phyloP scores from a whole-genome alignment of 2,329 filamentous ascomycete species.

The Coleophoma cylindrospora region DNA sequence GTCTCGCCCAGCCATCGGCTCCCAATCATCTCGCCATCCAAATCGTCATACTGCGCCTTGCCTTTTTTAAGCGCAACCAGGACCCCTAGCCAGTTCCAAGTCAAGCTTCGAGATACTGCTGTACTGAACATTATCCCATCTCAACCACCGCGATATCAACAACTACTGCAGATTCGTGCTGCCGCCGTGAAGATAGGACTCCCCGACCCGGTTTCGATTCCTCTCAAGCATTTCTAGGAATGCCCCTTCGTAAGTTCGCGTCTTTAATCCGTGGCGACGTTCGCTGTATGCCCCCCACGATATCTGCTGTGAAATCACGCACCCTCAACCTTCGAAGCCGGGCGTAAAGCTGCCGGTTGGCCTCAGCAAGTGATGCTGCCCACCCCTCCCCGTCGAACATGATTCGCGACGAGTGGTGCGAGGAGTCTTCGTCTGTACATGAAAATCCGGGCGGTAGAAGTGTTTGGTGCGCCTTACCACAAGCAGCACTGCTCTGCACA shows the following conservation, averaged over 20 bases:
- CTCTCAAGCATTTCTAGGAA: conserved; percentile 17
- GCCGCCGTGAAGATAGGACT: not conserved
- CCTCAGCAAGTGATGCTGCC: too few relatives aligned
- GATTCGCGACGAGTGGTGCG: too few relatives aligned
- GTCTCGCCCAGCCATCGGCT: not conserved
- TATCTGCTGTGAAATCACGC: not conserved
- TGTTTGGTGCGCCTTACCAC: not conserved
- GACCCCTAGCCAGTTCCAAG: conserved; percentile 5
- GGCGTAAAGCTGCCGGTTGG: not conserved
- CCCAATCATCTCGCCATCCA: conserved; percentile 6
- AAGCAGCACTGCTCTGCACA: not conserved
- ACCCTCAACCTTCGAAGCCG: not conserved
- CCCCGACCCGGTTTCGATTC: conserved; percentile 1
- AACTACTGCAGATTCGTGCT: conserved; percentile 7
- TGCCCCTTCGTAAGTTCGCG: conserved; percentile 27
- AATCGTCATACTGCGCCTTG: conserved; percentile 13
- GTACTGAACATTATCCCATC: conserved; percentile 3
- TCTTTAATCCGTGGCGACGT: conserved; percentile 2
- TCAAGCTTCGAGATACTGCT: conserved; percentile 3
- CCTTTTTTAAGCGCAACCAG: not conserved
- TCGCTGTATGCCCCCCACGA: conserved; percentile 7
- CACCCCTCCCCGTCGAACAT: too few relatives aligned
- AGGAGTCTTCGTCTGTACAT: not conserved
- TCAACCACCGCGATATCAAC: conserved; percentile 15
- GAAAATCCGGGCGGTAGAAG: not conserved